These are phyloP conservation scores for Neurospora sp. DNA, from an alignment of 495 filamentous ascomycete species.

Conservation along the genomic window DNA sequence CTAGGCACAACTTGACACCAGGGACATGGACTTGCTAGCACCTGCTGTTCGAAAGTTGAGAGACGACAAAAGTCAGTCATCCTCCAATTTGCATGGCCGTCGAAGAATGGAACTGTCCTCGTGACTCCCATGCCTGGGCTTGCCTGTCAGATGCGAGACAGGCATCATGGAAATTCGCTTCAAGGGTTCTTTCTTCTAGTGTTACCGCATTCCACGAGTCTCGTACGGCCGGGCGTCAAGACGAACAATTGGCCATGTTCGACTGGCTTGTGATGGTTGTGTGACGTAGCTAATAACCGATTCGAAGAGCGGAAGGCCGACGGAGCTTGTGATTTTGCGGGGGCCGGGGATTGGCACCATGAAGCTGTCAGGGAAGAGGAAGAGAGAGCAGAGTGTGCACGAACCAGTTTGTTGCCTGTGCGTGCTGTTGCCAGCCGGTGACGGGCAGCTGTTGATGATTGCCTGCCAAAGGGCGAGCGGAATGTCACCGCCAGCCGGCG, in stretches of 20 bases:
- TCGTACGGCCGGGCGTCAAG: neutral
- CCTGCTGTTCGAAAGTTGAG: neutral
- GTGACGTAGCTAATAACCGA: slow-evolving; percentile 31
- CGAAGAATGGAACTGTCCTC: neutral
- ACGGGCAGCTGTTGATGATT: neutral
- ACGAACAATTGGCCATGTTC: neutral
- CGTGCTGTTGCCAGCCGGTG: neutral
- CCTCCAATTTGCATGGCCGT: neutral
- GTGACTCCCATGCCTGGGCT: neutral
- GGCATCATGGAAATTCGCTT: neutral
- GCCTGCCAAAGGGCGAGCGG: neutral
- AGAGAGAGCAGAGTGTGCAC: neutral
- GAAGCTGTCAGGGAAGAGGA: neutral
- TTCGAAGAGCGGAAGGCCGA: slow-evolving; percentile 14
- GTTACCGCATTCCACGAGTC: neutral
- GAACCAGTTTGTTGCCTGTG: neutral
- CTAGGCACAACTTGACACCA: neutral
- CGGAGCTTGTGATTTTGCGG: slow-evolving; percentile 49
- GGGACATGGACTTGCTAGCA: neutral
- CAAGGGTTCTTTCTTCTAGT: neutral
- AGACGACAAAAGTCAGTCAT: neutral
- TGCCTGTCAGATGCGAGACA: neutral
- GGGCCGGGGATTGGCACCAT: slow-evolving; percentile 10
- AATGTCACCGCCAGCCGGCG: neutral
- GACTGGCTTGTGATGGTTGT: slow-evolving; percentile 22